phyloP scores from a whole-genome alignment of 2,329 filamentous ascomycete genomes.

The Colletotrichum eremochloae region DNA sequence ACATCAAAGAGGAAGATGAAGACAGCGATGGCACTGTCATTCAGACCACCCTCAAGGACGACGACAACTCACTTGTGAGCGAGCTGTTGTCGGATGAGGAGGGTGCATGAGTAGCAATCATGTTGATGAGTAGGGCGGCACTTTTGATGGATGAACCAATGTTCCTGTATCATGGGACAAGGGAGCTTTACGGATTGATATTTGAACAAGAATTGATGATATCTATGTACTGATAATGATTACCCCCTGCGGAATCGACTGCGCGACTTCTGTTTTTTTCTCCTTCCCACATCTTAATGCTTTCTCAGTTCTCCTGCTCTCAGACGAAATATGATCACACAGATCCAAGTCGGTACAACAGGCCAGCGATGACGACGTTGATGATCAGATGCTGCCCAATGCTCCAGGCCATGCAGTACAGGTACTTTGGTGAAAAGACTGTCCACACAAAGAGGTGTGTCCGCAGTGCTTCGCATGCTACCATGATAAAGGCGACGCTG shows the following conservation, averaged over 20 bases:
- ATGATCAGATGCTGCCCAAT: constrained; percentile 83
- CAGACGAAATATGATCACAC: not conserved
- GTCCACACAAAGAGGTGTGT: constrained; percentile 99
- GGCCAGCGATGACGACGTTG: constrained; percentile 73
- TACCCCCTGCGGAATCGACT: constrained; percentile 13
- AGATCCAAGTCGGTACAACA: constrained; percentile 67
- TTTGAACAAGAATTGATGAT: constrained; percentile 34
- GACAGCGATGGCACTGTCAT: constrained; percentile 47
- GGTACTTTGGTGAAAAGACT: constrained; percentile 95
- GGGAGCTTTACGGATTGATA: constrained; percentile 14
- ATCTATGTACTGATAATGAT: constrained; percentile 38
- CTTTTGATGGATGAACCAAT: constrained; percentile 11
- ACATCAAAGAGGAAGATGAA: constrained; percentile 63
- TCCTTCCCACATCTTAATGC: not conserved
- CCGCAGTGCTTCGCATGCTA: constrained; percentile 84
- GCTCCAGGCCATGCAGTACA: constrained; percentile 93
- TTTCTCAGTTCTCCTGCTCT: not conserved
- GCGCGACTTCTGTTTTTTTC: not conserved
- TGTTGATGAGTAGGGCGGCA: not conserved
- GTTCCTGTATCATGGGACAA: constrained; percentile 4
- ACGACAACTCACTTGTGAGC: constrained; percentile 55
- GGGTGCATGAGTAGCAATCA: constrained; percentile 42
- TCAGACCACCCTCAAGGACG: constrained; percentile 38
- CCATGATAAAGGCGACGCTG: constrained; percentile 83
- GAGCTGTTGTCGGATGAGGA: constrained; percentile 58